Base-by-base conservation (phyloP, 2,329 filamentous ascomycete genomes). In the Thielaviopsis musarum region DNA sequence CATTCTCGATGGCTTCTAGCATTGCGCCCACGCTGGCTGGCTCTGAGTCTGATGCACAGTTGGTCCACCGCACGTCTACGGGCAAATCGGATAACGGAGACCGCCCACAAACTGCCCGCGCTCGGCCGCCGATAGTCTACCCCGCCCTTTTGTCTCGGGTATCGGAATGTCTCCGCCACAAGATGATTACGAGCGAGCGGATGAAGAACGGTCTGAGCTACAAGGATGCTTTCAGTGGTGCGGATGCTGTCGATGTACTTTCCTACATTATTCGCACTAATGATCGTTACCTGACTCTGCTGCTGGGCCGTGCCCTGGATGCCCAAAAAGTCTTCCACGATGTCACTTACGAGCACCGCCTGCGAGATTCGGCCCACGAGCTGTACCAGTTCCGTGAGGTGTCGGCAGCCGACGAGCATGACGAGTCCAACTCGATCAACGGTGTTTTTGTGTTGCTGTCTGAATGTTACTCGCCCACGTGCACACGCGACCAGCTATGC, bases 291-390 rank as follows among this genome's bases (percentile, higher is more conserved):
- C 76, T 98, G 62, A 93, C 93, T 12, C 76, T 98, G 55, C 80
- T 98, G 10, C 76, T 98, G 17, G 93, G 93, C 63, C 82, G 93
- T 68, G 90, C 93, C 51, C 75, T 98, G 62, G 93, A 98, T 72
- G 93, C 93, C 24, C 93, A 98, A 69, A 97, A 97, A 70, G 96
- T 95, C 74, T 98, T 98, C 70, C 93, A 98, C 74, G 93, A 98
- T 77, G 93, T 97, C 56, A 96, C 91, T 0, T 98, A 98, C 71
- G 91, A 96, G 66, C 93, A 98, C 71, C 82, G 93, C 54, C 75
- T 98, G 66, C 87, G 93, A 71, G 93, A 98, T 71, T 94, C 91
- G n/a, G 82, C 85, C 49, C 86, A 85, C 57, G 93, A 98, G 71
- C 87, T 98, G 70, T 98, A 97, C 70, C 91, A 97, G 69, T 98